Evolutionary conservation across 1,284 basidiomycete genomes (phyloP), one percentile per base, ranked within the genome.

Genomic region (Gymnopus androsaceus): DNA sequence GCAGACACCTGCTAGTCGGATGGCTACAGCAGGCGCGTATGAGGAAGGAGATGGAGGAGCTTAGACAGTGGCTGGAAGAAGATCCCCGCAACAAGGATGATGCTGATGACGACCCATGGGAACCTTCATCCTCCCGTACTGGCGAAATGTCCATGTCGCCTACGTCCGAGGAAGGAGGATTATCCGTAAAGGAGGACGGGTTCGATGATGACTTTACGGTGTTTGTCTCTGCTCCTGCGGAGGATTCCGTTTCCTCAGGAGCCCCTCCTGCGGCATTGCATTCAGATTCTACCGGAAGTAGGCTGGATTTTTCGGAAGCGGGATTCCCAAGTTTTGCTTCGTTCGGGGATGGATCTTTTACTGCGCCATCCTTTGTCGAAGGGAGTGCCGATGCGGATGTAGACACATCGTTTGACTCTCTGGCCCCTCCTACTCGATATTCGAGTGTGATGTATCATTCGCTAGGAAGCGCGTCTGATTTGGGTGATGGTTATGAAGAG

Each of bases 131-230:
- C 57, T 21, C 34, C 55, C 61, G 2, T 42, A 37, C 30, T 46
- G 57, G 41, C 15, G 34, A 7, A n/a, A 56, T 36, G 33, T 51
- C 51, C 15, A 37, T 15, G 5, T 55, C 41, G 9, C 42, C 49
- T 14, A 31, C 28, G 15, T 41, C 45, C 15, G 47, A 52, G 12
- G 36, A 45, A 48, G 51, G 48, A 31, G 54, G 50, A 17, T 31
- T 40, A 37, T 40, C 51, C 34, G 17, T 19, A 19, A 27, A 46
- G 21, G 37, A 41, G 9, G 51, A 55, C 27, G 48, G 49, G 5
- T 92, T 92, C 63, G 90, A 92, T 54, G 90, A 92, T 63, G 87
- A 92, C 67, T 92, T 92, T 66, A 79, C 84, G 1, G 83, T 82
- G 28, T 90, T 89, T 60, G 77, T 90, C 15, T 83, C 84, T 19